Conservation (phyloP, 257 asterid genomes). For the Solanum okadae region DNA sequence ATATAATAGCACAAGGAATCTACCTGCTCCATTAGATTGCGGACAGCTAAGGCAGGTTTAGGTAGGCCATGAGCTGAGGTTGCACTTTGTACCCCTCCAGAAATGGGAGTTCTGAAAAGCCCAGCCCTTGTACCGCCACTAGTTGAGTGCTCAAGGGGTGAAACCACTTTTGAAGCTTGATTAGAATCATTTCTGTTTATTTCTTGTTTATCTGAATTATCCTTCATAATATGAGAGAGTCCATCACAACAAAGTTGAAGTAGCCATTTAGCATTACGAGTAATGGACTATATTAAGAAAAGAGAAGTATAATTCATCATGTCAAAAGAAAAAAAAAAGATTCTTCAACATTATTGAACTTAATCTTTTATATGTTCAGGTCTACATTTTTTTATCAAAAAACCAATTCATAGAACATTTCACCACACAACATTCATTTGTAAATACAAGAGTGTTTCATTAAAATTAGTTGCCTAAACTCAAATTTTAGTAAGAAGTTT, state of each 20-base stretch:
- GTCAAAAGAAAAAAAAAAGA: not conserved
- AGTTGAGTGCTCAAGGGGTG: constrained; percentile 29
- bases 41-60: constrained; percentile 91
- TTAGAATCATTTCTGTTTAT: constrained; percentile 18
- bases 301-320: constrained; percentile 12
- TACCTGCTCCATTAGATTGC: constrained; percentile 98
- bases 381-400: not conserved
- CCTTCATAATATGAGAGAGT: constrained; percentile 70
- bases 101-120: constrained; percentile 93
- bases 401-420: not conserved
- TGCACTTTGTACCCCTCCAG: constrained; percentile 99
- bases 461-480: not conserved
- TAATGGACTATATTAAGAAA: constrained; percentile 31
- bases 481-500: not conserved
- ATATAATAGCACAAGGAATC: not conserved
- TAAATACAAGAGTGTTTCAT: not conserved
- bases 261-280: constrained; percentile 32
- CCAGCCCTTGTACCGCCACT: constrained; percentile 89
- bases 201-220: constrained; percentile 36
- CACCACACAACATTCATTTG: not conserved
- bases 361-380: not conserved
- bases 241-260: constrained; percentile 47
- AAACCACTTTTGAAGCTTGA: constrained; percentile 13
- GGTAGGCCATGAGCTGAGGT: constrained; percentile 95
- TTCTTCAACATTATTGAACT: not conserved